Conservation (phyloP, 2,329 filamentous ascomycete species). For the Alternaria alternata region DNA sequence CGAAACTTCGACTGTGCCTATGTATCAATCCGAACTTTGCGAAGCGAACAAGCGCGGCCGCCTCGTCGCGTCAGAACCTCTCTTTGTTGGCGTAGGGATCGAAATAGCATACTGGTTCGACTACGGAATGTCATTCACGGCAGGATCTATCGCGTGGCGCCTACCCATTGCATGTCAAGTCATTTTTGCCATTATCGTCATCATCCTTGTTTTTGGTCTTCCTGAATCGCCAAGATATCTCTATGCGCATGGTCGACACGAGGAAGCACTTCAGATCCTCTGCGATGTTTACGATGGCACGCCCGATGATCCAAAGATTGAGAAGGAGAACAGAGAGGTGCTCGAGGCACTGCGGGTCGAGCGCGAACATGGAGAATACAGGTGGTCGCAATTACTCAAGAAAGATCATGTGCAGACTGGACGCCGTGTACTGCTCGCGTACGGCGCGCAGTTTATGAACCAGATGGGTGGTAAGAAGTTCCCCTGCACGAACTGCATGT, state of each 20-base stretch:
- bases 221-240: conserved; percentile 41
- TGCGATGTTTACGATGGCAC: conserved; percentile 59
- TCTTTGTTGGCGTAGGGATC: conserved; percentile 59
- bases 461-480: conserved; percentile 44
- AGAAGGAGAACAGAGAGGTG: conserved; percentile 57
- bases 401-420: conserved; percentile 53
- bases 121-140: conserved; percentile 49
- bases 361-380: conserved; percentile 49
- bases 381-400: conserved; percentile 51
- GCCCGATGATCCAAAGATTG: conserved; percentile 62
- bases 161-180: conserved; percentile 58
- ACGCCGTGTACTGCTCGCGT: conserved; percentile 50
- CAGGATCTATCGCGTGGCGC: conserved; percentile 57
- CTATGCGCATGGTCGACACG: conserved; percentile 46
- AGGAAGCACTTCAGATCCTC: conserved; percentile 60
- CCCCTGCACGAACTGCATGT: not conserved
- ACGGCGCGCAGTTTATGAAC: conserved; percentile 53
- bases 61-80: conserved; percentile 65
- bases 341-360: conserved; percentile 49
- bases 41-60: conserved; percentile 65
- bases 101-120: conserved; percentile 56
- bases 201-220: conserved; percentile 52
- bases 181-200: conserved; percentile 54
- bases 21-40: conserved; percentile 62
- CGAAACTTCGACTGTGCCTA: conserved; percentile 62